Evolutionary conservation across 176 grass and related monocot species (phyloP).

Genomic region (Typha latifolia): DNA sequence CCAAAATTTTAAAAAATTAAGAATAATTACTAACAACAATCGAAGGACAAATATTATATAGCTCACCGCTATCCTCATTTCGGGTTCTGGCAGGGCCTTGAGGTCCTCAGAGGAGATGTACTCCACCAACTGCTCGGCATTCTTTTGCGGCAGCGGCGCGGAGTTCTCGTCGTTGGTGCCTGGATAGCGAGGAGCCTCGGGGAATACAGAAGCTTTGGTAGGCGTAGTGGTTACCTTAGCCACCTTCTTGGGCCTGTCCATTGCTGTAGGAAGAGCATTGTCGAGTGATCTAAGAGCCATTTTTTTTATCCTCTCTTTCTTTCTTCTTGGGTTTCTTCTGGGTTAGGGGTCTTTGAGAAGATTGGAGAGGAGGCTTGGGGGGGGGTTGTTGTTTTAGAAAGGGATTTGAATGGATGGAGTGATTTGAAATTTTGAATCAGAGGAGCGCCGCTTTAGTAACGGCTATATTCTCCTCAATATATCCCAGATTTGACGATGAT

Average conservation of each 20-base stretch:
- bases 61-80: constrained; percentile 33
- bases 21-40: background rate
- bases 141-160: background rate
- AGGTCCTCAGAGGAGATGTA: constrained; percentile 62
- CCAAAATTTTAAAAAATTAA: background rate
- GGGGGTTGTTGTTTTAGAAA: background rate
- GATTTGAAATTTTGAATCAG: background rate
- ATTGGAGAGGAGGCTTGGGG: background rate
- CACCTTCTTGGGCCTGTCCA: constrained; percentile 64
- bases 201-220: background rate
- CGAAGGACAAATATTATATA: background rate
- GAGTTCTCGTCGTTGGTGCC: constrained; percentile 52
- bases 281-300: constrained; percentile 87
- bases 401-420: constrained; percentile 7
- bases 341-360: background rate
- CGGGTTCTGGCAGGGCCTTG: constrained; percentile 34
- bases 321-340: background rate
- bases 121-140: constrained; percentile 54
- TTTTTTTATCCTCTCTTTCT: background rate
- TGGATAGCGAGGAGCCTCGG: constrained; percentile 8
- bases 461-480: background rate
- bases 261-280: constrained; percentile 51
- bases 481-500: no score
- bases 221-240: constrained; percentile 34
- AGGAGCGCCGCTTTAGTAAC: background rate